These are phyloP conservation scores for Trifolium repens DNA, from an alignment of 306 rosid species.

Conservation along the genomic window DNA sequence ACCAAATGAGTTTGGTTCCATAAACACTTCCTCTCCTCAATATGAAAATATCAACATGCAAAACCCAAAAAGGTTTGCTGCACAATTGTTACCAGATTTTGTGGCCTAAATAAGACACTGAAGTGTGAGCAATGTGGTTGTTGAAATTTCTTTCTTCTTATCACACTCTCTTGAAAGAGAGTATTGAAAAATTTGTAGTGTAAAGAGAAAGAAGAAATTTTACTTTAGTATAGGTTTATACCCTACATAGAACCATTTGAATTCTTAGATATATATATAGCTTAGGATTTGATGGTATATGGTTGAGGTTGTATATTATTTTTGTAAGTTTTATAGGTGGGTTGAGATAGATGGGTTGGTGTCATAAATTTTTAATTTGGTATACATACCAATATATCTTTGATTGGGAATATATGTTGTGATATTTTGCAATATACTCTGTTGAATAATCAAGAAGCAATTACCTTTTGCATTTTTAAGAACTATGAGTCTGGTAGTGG, in stretches of 20 bases:
- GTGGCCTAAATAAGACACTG: conserved; percentile 59
- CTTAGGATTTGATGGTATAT: conserved; percentile 77
- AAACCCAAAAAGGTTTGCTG: conserved; percentile 91
- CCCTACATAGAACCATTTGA: conserved; percentile 80
- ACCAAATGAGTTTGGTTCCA: conserved; percentile 68
- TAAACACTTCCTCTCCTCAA: conserved; percentile 75
- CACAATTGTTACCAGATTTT: conserved; percentile 92
- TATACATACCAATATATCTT: conserved; percentile 71
- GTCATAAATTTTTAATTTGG: conserved; percentile 66
- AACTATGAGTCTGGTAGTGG: not conserved
- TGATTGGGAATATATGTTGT: conserved; percentile 49
- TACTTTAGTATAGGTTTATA: conserved; percentile 85
- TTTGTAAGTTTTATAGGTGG: conserved; percentile 77
- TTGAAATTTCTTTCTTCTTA: conserved; percentile 51
- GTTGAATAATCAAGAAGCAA: conserved; percentile 21
- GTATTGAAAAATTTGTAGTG: conserved; percentile 63
- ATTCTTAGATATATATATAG: conserved; percentile 54
- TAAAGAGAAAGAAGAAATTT: conserved; percentile 82
- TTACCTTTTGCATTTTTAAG: not conserved
- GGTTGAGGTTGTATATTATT: conserved; percentile 97
- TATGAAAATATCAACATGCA: conserved; percentile 84
- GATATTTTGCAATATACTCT: conserved; percentile 35
- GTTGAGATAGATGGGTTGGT: conserved; percentile 77
- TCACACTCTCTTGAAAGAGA: conserved; percentile 45
- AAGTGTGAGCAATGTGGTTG: conserved; percentile 41